Base-by-base conservation (phyloP, 2,329 filamentous ascomycete species). In the Onygena corvina region DNA sequence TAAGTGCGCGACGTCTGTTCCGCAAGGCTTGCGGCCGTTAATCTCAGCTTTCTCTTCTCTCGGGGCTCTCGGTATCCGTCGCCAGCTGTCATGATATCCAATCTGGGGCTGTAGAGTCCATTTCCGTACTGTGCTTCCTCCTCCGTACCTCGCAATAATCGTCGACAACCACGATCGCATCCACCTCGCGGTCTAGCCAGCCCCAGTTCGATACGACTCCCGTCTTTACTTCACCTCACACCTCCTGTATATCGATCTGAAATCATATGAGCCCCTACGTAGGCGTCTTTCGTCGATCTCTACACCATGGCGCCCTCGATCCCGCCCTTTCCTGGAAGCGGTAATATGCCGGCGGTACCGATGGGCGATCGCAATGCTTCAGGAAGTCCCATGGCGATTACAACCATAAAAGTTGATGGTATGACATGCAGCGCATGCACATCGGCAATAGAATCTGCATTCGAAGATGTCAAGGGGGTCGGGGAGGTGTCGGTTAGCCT, bases 341-440 rank as follows among this genome's bases (percentile, higher is more conserved):
- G 29, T 31, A n/a, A 31, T 30, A 46, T 18, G 33, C 16, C 33
- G 4, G 33, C 42, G 12, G 35, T 6, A 20, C 20, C 23, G n/a
- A 21, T 16, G 12, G 11, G 4, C 16, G 23, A 12, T 4, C 7
- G 9, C 18, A n/a, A 12, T n/a, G 42, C 30, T 11, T n/a, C 9
- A 33, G 20, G 36, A 14, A 47, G 46, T 52, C 80, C 83, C 63
- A 84, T 93, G 80, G 86, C 86, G 33, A 94, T 86, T 9, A 96
- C 92, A 27, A 95, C 89, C 16, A 70, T 98, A 53, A 86, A 83
- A 61, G 84, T 98, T 34, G 87, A 84, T 57, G 92, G 92, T 58
- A 98, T 76, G 72, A 77, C 75, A 56, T 98, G 92, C 70, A 89
- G 90, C 62, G 84, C 90, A 58, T 98, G 92, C 65, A 95, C 90